Base-by-base conservation (phyloP, 352 stramenopile species). In the Globisporangium radiosum region DNA sequence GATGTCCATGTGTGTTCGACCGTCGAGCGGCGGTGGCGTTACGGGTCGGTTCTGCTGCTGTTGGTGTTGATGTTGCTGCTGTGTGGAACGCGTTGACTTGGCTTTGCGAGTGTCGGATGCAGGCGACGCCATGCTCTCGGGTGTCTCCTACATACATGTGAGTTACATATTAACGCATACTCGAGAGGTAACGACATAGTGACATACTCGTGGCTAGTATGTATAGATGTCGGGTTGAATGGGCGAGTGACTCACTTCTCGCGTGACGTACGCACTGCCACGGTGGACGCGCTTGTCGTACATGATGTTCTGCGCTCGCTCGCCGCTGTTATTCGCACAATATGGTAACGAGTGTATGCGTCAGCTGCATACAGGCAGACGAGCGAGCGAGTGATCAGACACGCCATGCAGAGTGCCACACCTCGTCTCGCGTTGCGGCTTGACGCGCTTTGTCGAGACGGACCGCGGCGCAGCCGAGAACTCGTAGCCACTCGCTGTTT, bases 221-320 rank as follows among this genome's bases (percentile, higher is more conserved):
- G 25, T 33, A 33, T 33, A 33, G 25, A 33, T 33, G 25, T 33
- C 25, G 25, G 25, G 25, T 2, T 8, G 33, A 53, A 10, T 17
- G 7, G 11, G 14, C 11, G 13, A 33, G 11, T 5, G 25, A 57
- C 38, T 56, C 44, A 85, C 73, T 56, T 87, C 79, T 51, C 78
- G 71, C 38, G 74, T 75, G 39, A 92, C 83, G 68, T 97, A 98
- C 17, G 92, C 97, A 57, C 93, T 98, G 8, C 94, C 92, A n/a
- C 94, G 86, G 44, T 97, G 85, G 44, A 98, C 81, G n/a, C 94
- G 81, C 48, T 81, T 79, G 67, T 98, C 91, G 54, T 84, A 97
- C 93, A 98, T 98, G 62, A 98, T 94, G 63, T 98, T 98, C 56
- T 94, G 83, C 11, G 72, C 14, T 47, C 77, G 66, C 11, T 88